Evolutionary conservation across 257 asterid species (phyloP), one percentile per base, ranked within the genome.

Genomic region (Penstemon barbatus): DNA sequence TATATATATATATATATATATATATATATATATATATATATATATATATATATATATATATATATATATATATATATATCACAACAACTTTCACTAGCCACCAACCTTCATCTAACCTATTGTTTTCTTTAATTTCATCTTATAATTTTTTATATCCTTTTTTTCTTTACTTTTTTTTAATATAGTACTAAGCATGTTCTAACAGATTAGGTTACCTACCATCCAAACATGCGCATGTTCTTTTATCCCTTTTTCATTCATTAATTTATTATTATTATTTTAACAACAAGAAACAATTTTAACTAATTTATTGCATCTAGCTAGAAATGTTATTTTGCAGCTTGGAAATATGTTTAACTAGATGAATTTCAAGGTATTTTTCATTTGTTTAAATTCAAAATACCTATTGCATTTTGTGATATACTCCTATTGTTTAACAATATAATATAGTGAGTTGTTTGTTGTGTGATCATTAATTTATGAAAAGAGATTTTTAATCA

Each of bases 121-220:
- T 57, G 8, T 33, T 61, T 66, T 43, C 42, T 66, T 52, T 62
- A 33, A 4, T 74, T 46, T 69, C 33, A 15, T 41, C 11, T 39
- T 63, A 25, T 25, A 25, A 63, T 58, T 40, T 41, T 8, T 8
- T 70, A 40, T 13, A n/a, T 42, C 37, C 65, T 61, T 63, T 62
- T 49, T 10, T 51, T 65, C 5, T 41, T 38, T 6, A 61, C 19
- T 50, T 72, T 63, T 63, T 77, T 25, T 25, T 25, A 25, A 25
- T 25, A 25, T 25, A 25, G 33, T 25, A 25, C 33, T 25, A 25
- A 25, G 15, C 58, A 66, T 38, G 6, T 61, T 43, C 4, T 48
- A 11, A 46, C 37, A 66, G 45, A 80, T 79, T 75, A 71, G 70
- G 68, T 70, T 73, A 64, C 85, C 84, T 70, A 81, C 85, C 81